Evolutionary conservation across 1,139 yeast species (phyloP).

Genomic region (Maudiozyma humilis): DNA sequence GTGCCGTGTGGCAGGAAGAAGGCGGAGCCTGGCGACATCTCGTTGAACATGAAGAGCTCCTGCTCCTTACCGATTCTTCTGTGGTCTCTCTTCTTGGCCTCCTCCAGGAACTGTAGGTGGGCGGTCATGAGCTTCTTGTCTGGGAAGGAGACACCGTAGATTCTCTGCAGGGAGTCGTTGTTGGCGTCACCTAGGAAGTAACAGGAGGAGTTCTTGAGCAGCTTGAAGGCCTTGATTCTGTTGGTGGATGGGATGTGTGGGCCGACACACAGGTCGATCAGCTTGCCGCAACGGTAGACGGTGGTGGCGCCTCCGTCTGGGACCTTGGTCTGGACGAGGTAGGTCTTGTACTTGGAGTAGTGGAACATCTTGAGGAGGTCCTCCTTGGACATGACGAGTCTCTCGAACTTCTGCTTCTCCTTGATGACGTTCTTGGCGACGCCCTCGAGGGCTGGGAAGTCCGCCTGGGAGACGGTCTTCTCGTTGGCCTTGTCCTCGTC

Average conservation of each 20-base stretch:
- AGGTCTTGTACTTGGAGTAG: slow-evolving; percentile 92
- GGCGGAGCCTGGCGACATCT: slow-evolving; percentile 93
- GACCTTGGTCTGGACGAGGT: slow-evolving; percentile 76
- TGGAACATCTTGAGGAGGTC: slow-evolving; percentile 85
- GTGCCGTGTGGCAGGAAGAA: slow-evolving; percentile 99
- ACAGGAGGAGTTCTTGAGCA: slow-evolving; percentile 91
- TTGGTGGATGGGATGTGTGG: slow-evolving; percentile 99
- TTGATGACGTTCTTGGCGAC: slow-evolving; percentile 87
- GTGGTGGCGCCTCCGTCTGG: slow-evolving; percentile 96
- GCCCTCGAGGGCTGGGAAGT: slow-evolving; percentile 76
- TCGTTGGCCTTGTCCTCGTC: slow-evolving; percentile 47
- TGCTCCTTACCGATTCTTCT: slow-evolving; percentile 94
- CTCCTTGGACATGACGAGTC: slow-evolving; percentile 88
- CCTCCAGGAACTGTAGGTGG: slow-evolving; percentile 88
- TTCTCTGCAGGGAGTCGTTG: slow-evolving; percentile 93
- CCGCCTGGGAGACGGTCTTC: slow-evolving; percentile 68
- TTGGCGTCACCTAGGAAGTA: slow-evolving; percentile 90
- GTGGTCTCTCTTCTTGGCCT: slow-evolving; percentile 96
- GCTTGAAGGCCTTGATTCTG: slow-evolving; percentile 86
- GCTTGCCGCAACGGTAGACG: slow-evolving; percentile 95
- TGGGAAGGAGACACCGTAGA: slow-evolving; percentile 98
- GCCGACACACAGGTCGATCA: slow-evolving; percentile 95
- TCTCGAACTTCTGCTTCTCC: slow-evolving; percentile 92
- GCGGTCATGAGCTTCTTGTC: slow-evolving; percentile 96
- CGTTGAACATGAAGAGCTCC: slow-evolving; percentile 90